Percentiles rank a stretch among this genome's conserved stretches.
Conservation (phyloP, 2,329 filamentous ascomycete species). For the Trichophaea hybrida region DNA sequence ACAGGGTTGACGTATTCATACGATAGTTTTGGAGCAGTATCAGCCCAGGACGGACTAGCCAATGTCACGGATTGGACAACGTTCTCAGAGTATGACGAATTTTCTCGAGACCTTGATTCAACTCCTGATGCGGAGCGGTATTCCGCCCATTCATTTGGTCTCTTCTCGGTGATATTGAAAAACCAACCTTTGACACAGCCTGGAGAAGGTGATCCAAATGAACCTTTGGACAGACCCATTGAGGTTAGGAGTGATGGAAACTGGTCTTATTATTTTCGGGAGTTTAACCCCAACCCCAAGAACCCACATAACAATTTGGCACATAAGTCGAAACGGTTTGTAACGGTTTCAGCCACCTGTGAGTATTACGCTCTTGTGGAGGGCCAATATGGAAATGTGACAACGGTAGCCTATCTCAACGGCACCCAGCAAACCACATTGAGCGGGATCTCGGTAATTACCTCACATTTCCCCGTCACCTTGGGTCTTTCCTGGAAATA, state of each 20-base stretch:
- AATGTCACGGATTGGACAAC: constrained; percentile 12
- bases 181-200: background rate
- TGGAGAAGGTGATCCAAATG: background rate
- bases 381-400: constrained; percentile 6
- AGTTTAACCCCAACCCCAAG: background rate
- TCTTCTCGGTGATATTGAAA: constrained; percentile 4
- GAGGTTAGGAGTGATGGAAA: background rate
- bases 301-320: background rate
- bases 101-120: background rate
- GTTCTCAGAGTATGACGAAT: background rate
- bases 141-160: constrained; percentile 16
- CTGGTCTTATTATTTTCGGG: constrained; percentile 13
- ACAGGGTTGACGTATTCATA: constrained; percentile 18
- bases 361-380: constrained; percentile 7
- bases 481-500: background rate
- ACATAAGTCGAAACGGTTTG: constrained; percentile 7
- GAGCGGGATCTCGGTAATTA: constrained; percentile 11
- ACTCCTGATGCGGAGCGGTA: constrained; percentile 7
- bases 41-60: constrained; percentile 1
- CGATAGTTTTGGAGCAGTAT: constrained; percentile 11
- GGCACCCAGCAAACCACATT: constrained; percentile 6
- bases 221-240: background rate
- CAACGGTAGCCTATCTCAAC: background rate
- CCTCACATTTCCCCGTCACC: background rate
- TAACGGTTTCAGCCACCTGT: constrained; percentile 6